Conservation (phyloP, 495 filamentous ascomycete species). For the Lasiosphaeris hirsuta region DNA sequence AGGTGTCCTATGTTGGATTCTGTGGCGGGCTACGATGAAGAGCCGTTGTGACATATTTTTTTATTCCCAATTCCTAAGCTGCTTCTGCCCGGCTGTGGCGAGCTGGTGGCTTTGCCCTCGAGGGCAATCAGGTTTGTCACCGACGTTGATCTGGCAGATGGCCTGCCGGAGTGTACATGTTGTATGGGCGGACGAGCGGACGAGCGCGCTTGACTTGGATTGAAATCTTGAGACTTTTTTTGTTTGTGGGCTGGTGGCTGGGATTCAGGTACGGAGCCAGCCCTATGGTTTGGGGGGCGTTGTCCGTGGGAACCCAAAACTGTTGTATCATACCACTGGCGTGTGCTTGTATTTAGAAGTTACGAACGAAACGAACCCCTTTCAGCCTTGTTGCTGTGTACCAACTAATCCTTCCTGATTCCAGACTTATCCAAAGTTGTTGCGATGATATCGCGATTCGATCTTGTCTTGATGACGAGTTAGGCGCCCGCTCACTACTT, state of each 20-base stretch:
- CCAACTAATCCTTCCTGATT: background rate
- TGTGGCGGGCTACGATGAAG: conserved; percentile 2
- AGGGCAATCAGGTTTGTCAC: background rate
- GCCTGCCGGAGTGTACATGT: no score
- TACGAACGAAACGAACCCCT: conserved; percentile 1
- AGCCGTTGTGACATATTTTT: conserved; percentile 8
- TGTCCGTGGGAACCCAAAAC: background rate
- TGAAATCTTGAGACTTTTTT: no score
- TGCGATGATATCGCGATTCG: background rate
- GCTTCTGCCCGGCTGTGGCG: background rate
- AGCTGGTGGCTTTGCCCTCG: background rate
- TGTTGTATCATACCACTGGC: conserved; percentile 7
- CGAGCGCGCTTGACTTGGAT: no score
- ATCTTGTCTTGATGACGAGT: no score
- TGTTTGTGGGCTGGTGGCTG: background rate
- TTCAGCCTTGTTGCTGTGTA: conserved; percentile 9
- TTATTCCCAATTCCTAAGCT: conserved; percentile 1
- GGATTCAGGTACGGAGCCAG: background rate
- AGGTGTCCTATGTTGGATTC: conserved; percentile 6
- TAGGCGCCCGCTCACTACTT: background rate
- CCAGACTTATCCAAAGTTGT: background rate
- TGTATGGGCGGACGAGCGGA: no score
- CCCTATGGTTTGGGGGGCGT: background rate
- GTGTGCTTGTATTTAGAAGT: conserved; percentile 7
- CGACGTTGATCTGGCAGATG: background rate